phyloP scores from a whole-genome alignment of 352 stramenopile genomes.

The Phytophthora lateralis region DNA sequence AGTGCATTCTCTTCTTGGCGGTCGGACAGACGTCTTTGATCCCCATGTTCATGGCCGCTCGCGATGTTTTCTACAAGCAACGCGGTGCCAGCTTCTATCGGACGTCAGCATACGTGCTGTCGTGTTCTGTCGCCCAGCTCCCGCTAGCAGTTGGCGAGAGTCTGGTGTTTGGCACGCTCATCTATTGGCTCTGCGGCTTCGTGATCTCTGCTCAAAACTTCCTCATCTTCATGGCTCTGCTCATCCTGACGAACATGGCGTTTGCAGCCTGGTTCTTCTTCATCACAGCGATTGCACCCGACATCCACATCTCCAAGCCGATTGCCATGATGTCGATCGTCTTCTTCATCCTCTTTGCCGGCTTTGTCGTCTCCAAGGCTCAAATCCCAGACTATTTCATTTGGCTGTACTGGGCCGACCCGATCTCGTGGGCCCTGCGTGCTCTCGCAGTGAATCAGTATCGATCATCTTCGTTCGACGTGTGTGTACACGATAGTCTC shows the following conservation, averaged over 20 bases:
- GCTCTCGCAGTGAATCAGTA: slow-evolving; percentile 37
- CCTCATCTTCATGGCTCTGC: slow-evolving; percentile 44
- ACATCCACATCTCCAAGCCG: slow-evolving; percentile 37
- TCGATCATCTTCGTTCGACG: slow-evolving; percentile 18
- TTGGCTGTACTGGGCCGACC: slow-evolving; percentile 60
- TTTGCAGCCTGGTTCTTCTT: slow-evolving; percentile 55
- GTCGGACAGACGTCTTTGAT: slow-evolving; percentile 71
- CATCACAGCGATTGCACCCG: slow-evolving; percentile 31
- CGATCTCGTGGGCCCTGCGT: slow-evolving; percentile 45
- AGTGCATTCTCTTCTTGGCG: slow-evolving; percentile 73
- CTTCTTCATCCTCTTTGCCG: slow-evolving; percentile 49
- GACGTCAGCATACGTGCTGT: slow-evolving; percentile 53
- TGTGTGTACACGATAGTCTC: slow-evolving; percentile 37
- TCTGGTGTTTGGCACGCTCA: slow-evolving; percentile 69
- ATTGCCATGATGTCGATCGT: slow-evolving; percentile 44
- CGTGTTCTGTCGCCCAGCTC: slow-evolving; percentile 65
- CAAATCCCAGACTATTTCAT: slow-evolving; percentile 42
- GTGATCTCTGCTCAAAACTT: slow-evolving; percentile 24
- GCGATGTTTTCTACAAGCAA: slow-evolving; percentile 83
- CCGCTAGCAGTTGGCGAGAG: slow-evolving; percentile 60
- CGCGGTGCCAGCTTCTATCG: slow-evolving; percentile 75
- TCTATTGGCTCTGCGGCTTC: slow-evolving; percentile 82
- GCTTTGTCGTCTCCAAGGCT: slow-evolving; percentile 50
- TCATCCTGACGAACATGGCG: slow-evolving; percentile 47
- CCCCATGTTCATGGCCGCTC: slow-evolving; percentile 64